Evolutionary conservation across 73 alveolate species (phyloP), one percentile per base, ranked within the genome.

Genomic region (Urostyla sp.): DNA sequence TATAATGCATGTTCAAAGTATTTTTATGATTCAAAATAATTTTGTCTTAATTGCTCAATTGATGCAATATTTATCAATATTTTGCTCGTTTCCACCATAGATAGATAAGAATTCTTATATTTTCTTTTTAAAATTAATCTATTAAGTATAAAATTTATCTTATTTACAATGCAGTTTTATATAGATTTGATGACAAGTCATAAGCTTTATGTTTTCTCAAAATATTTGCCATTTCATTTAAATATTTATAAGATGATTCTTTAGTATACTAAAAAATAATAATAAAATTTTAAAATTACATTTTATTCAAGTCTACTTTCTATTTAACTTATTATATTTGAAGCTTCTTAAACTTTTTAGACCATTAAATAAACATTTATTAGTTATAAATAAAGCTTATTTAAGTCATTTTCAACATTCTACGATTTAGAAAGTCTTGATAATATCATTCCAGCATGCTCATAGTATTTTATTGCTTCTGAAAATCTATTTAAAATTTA

Each of bases 51-150:
- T 43, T 63, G 44, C 44, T 63, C 58, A 43, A 46, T 43, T 4
- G 79, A 37, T 10, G 79, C 79, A 7, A 63, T 63, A 21, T 63
- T 63, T 6, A 40, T 63, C n/a, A 63, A 24, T 6, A 63, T 63
- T 40, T 63, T 63, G 15, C 61, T 43, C 2, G 79, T 38, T 21
- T 63, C 79, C 37, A 18, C 37, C 60, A 43, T 21, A 24, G 23
- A 24, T 5, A 63, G 50, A 23, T 63, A 63, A 38, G 58, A 13
- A 63, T 63, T 63, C 60, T 63, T 63, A 38, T 63, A 63, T 40
- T 63, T 63, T 8, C 44, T 36, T 48, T 63, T 63, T 32, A 63
- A 63, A 24, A 45, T 27, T 40, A 63, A 16, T 24, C 79, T 63
- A 63, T 28, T 40, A 11, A 40, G 10, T 40, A 10, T 40, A 11